phyloP scores from a whole-genome alignment of 2,329 filamentous ascomycete species.

The Botrytis deweyae region DNA sequence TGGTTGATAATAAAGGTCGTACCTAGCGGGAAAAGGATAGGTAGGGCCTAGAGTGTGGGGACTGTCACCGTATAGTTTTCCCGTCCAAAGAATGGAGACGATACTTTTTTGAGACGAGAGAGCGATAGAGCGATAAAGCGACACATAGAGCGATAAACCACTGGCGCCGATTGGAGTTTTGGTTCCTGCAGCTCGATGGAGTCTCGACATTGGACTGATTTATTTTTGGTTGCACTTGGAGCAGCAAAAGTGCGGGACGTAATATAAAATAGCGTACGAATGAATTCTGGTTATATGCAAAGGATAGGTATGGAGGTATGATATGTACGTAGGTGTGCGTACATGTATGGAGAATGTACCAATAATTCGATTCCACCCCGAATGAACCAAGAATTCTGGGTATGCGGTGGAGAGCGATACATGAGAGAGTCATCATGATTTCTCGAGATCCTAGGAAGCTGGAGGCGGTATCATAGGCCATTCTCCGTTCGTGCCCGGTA shows the following conservation, averaged over 20 bases:
- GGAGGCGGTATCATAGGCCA: conserved; percentile 7
- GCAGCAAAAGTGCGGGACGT: conserved; percentile 19
- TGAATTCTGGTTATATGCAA: neutral
- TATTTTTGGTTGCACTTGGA: conserved; percentile 22
- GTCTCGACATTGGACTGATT: conserved; percentile 12
- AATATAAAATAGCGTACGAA: neutral
- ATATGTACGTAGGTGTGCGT: neutral
- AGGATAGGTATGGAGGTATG: neutral
- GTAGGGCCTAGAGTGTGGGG: conserved; percentile 32
- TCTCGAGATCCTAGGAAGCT: neutral
- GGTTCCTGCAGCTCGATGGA: conserved; percentile 29
- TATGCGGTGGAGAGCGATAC: conserved; percentile 18
- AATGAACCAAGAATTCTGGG: neutral
- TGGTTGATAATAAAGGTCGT: conserved; percentile 21
- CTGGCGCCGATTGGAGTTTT: conserved; percentile 24
- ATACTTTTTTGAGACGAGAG: conserved; percentile 25
- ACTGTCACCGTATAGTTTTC: conserved; percentile 29
- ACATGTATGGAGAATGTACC: conserved; percentile 8
- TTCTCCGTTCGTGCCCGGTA: conserved; percentile 15
- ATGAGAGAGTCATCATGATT: conserved; percentile 2
- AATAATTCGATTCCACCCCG: neutral
- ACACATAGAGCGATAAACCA: conserved; percentile 25
- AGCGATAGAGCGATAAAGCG: neutral
- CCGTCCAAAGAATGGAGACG: conserved; percentile 29
- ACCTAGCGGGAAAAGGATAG: conserved; percentile 24